Base-by-base conservation (phyloP, 1,139 yeast genomes). In the Zygoascus meyerae region DNA sequence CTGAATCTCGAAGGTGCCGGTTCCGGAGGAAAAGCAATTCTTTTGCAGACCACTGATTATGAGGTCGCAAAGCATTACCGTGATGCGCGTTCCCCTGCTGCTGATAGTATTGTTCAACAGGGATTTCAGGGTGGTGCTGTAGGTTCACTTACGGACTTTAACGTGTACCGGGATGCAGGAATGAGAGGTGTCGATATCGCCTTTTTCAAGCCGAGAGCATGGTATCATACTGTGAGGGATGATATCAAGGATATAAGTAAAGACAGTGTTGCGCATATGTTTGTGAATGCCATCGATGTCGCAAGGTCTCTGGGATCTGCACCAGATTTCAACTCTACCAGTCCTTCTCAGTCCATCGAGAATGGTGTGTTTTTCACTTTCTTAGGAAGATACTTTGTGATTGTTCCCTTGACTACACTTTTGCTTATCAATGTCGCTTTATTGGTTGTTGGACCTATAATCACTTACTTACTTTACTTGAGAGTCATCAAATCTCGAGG, bases 1-100 rank as follows among this genome's bases (percentile, higher is more conserved):
- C 72, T 90, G 56, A 90, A 90, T 61, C 70, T 90, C 53, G 97
- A 90, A 70, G 97, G 97, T n/a, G 86, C 96, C 0, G 97, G 97
- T 2, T 86, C 95, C 3, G 96, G 96, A 26, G 95, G 95, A 5
- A 79, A 85, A 52, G 90, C 96, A 0, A 74, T 86, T 33, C 69
- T 90, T 40, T 87, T 90, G 64, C 74, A 97, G 63, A 82, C 92
- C 14, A 81, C 95, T 0, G 95, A 90, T 61, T 76, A 75, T 53
- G 85, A 84, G 0, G 77, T 86, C 8, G 85, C 85, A 1, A 72
- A 81, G 52, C 79, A 75, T 56, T 79, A 74, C 52, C 57, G 65
- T 29, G 78, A 74, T 0, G 63, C 67, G 3, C 53, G 64, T 12
- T 59, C 62, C n/a, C 95, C 95, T 0, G 86, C 80, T 66, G 95